These are phyloP conservation scores for Apiospora marii DNA, from an alignment of 2,329 filamentous ascomycete genomes.

Conservation along the genomic window DNA sequence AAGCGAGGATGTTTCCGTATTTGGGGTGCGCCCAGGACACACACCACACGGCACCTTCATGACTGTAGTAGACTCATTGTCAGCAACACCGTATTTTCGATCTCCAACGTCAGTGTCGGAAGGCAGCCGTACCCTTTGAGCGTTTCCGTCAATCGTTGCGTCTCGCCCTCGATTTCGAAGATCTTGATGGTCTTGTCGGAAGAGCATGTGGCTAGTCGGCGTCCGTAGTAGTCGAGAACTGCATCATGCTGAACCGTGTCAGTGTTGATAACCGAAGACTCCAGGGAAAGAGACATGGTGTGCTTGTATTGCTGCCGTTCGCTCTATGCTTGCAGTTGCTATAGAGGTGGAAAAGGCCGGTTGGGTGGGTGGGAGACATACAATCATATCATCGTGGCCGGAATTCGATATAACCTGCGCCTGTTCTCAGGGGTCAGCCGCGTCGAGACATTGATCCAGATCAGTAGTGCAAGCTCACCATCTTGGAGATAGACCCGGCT, in stretches of 20 bases:
- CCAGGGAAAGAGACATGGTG: conserved; percentile 3
- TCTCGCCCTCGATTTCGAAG: conserved; percentile 95
- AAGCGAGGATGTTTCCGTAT: conserved; percentile 97
- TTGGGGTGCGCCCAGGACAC: conserved; percentile 98
- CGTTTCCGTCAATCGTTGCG: conserved; percentile 89
- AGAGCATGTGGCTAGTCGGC: conserved; percentile 94
- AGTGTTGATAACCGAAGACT: conserved; percentile 29
- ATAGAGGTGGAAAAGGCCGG: not conserved
- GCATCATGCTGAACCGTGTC: conserved; percentile 80
- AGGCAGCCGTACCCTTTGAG: conserved; percentile 78
- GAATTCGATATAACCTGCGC: conserved; percentile 82
- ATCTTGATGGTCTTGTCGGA: conserved; percentile 99
- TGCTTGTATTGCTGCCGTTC: not conserved
- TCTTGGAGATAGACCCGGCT: conserved; percentile 1
- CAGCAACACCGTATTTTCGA: not conserved
- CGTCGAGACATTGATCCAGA: conserved; percentile 13
- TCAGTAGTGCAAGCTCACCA: conserved; percentile 13
- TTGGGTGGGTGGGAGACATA: conserved; percentile 52
- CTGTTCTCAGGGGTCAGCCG: conserved; percentile 36
- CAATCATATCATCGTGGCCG: conserved; percentile 99
- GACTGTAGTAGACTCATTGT: conserved; percentile 59
- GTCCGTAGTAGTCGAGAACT: conserved; percentile 97
- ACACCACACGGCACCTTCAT: conserved; percentile 98
- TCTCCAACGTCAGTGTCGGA: not conserved
- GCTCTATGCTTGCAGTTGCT: conserved; percentile 6